A percentile compares a stretch with the other conserved stretches of the same genome.
phyloP scores from a whole-genome alignment of 139 green algal species.

The Chlorella ohadii region DNA sequence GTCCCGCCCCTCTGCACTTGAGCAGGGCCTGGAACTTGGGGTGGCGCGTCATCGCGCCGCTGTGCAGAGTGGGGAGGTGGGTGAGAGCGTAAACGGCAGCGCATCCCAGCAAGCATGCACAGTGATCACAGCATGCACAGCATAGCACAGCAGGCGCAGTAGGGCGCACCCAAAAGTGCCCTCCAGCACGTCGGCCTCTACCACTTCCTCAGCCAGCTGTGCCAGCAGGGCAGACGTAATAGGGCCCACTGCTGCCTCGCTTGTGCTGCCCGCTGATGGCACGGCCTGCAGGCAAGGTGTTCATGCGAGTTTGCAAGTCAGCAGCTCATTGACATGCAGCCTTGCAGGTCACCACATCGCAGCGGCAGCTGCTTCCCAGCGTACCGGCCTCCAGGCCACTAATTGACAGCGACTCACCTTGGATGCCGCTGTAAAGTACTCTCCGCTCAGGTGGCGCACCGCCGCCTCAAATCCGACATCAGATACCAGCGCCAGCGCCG shows the following conservation, averaged over 20 bases:
- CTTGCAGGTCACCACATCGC: no score
- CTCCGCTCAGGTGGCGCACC: slow-evolving; percentile 12
- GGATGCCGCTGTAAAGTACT: neutral
- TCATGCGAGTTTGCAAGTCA: no score
- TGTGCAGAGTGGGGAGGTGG: neutral
- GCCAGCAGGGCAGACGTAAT: neutral
- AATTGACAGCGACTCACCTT: no score
- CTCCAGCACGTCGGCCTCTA: neutral
- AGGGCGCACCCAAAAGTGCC: neutral
- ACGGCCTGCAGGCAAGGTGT: neutral
- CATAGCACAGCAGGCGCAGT: no score
- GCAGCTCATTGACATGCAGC: no score
- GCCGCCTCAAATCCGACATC: slow-evolving; percentile 22
- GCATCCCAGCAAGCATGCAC: no score
- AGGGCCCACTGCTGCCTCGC: neutral
- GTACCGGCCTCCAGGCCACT: no score
- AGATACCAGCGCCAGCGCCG: slow-evolving; percentile 18
- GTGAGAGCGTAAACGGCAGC: no score
- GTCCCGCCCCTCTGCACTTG: no score
- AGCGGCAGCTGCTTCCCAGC: no score
- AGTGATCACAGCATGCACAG: no score
- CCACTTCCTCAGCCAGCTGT: slow-evolving; percentile 5
- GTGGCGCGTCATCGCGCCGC: slow-evolving; percentile 16
- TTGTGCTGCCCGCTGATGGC: no score
- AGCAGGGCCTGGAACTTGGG: slow-evolving; percentile 24